Base-by-base conservation (phyloP, 2,329 filamentous ascomycete species). In the Epicoccum sorghinum region DNA sequence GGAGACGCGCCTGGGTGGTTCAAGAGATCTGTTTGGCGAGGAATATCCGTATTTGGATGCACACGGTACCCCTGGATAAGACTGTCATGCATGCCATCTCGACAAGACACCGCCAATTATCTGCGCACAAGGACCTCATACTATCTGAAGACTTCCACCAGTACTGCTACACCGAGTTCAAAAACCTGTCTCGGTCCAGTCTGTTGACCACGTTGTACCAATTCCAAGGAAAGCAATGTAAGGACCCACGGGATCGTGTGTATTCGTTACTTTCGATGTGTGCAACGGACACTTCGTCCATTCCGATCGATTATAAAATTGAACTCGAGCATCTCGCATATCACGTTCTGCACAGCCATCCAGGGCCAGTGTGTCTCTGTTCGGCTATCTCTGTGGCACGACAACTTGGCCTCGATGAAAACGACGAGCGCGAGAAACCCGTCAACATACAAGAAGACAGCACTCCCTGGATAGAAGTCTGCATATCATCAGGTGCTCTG, bases 1-100 rank as follows among this genome's bases (percentile, higher is more conserved):
- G 46, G 38, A 1, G 9, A 14, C 38, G 46, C 2, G 46, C 46
- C 3, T 49, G 46, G 46, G 7, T 49, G 7, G 27, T 42, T 2
- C 46, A 49, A n/a, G 46, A 41, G n/a, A 1, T 37, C 1, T 6
- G 4, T 9, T 12, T 42, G 5, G 46, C 32, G 3, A 5, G 7
- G 5, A n/a, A 30, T 1, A 13, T 14, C 4, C 36, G n/a, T 1
- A 6, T 49, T 23, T 49, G 46, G 38, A 4, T 49, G 3, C 7
- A 27, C n/a, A 25, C 45, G 7, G 22, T n/a, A 8, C 12, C 39
- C 18, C 12, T 27, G 14, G 3, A 27, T 12, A 4, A 14, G 23
- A 27, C 36, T 9, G 12, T 38, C 36, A 23, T 4, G 18, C 6
- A 25, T 7, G 13, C 1, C 4, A 22, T 24, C 7, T n/a, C n/a